A percentile compares a stretch with the other conserved stretches of the same genome.
These are phyloP conservation scores for Monilinia vaccinii-corymbosi DNA, from an alignment of 2,329 filamentous ascomycete species.

Conservation along the genomic window DNA sequence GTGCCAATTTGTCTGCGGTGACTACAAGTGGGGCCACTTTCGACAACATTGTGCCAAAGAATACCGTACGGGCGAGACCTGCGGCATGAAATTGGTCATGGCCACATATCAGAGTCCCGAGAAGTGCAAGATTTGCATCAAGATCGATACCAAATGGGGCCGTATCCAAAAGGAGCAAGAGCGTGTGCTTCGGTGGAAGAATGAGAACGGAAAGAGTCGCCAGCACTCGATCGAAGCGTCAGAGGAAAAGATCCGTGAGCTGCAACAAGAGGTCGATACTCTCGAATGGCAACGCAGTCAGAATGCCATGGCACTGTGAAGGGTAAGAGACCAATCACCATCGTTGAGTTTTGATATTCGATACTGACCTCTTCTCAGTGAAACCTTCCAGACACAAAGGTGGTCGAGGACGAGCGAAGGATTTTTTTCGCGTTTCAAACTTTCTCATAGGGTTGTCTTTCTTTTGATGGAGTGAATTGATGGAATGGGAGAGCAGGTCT, in stretches of 20 bases:
- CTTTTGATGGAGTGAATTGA: slow-evolving; percentile 8
- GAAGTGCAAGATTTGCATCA: slow-evolving; percentile 78
- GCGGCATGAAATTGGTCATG: slow-evolving; percentile 85
- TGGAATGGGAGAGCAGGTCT: slow-evolving; percentile 1
- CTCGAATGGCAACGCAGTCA: slow-evolving; percentile 28
- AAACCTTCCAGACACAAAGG: not conserved
- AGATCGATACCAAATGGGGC: slow-evolving; percentile 77
- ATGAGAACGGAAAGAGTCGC: slow-evolving; percentile 44
- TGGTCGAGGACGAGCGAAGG: not conserved
- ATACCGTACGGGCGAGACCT: slow-evolving; percentile 92
- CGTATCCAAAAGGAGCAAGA: slow-evolving; percentile 64
- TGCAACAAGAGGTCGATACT: slow-evolving; percentile 49
- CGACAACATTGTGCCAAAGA: slow-evolving; percentile 88
- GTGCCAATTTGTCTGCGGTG: slow-evolving; percentile 74
- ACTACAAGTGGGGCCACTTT: slow-evolving; percentile 94
- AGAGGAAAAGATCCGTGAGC: slow-evolving; percentile 56
- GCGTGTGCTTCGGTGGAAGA: slow-evolving; percentile 68
- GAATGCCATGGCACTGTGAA: slow-evolving; percentile 6
- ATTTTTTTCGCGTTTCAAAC: slow-evolving; percentile 9
- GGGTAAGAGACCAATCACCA: slow-evolving; percentile 7
- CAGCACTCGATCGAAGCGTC: slow-evolving; percentile 65
- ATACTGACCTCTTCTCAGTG: slow-evolving; percentile 6
- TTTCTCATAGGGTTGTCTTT: slow-evolving; percentile 14
- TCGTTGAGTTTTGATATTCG: not conserved
- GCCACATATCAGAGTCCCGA: slow-evolving; percentile 50